Conservation (phyloP, 106 monocot species). For the Allium sativum region DNA sequence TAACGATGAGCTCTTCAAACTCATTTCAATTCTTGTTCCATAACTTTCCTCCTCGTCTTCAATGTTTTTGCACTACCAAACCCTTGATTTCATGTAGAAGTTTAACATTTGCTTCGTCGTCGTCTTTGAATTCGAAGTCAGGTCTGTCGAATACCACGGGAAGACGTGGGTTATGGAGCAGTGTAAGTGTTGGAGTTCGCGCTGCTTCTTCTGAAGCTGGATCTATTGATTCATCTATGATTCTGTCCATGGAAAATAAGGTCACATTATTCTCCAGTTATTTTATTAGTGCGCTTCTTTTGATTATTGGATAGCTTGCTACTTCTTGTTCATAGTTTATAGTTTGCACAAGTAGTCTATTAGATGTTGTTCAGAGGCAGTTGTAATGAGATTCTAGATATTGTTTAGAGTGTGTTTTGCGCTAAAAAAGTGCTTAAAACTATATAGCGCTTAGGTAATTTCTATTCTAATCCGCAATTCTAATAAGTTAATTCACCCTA, state of each 20-base stretch:
- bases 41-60: not conserved
- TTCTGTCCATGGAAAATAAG: conserved; percentile 73
- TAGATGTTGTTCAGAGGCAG: not conserved
- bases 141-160: not conserved
- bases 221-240: conserved; percentile 51
- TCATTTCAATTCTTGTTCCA: not conserved
- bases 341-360: not conserved
- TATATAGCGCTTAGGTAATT: not conserved
- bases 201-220: conserved; percentile 36
- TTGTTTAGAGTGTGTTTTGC: not conserved
- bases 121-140: not conserved
- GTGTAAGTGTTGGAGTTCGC: conserved; percentile 20
- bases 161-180: not conserved
- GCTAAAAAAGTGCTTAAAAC: not conserved
- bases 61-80: not conserved
- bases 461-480: too few relatives aligned
- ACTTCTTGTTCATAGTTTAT: not conserved
- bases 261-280: conserved; percentile 5
- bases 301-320: too few relatives aligned
- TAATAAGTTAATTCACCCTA: too few relatives aligned
- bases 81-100: not conserved
- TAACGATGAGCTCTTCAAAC: not conserved
- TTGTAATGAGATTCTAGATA: not conserved
- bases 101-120: not conserved
- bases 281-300: too few relatives aligned